Base-by-base conservation (phyloP, 192 early-diverging fungal genomes). In the Glomus cerebriforme region DNA sequence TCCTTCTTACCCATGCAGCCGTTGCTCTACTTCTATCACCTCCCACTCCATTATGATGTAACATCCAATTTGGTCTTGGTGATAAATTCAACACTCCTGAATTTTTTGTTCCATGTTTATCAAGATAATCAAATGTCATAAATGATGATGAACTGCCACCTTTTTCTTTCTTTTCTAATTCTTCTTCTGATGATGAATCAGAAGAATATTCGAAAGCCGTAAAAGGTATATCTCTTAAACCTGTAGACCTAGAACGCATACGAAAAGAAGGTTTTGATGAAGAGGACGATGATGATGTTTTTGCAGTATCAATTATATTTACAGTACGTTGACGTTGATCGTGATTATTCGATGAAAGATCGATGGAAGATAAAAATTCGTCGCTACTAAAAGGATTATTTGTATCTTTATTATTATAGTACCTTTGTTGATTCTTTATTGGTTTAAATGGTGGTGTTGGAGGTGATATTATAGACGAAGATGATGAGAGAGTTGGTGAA, bases 51-150 rank as follows among this genome's bases (percentile, higher is more conserved):
- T 62, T 75, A 37, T 75, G 54, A 24, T 75, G 59, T 49, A 60
- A 32, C 59, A 39, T 10, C 74, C 74, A 75, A 7, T 73, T 37
- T 24, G 43, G 15, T 75, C 74, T 59, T 27, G 34, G 7, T 7
- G 74, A 62, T n/a, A 75, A 37, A 37, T 75, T 75, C 13, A 75
- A 37, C 5, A 75, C 34, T 19, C 74, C 74, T 9, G 39, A 35
- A 10, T 59, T 75, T 60, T 75, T 63, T 24, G 34, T 49, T 1
- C 74, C 74, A 37, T 12, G 15, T 63, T 60, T 34, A 37, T 75
- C 74, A 24, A 62, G n/a, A 29, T 75, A 75, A 37, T 75, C 59
- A 31, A 75, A 75, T 37, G 74, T 26, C 74, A 75, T 63, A 13
- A 75, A 27, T 4, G 54, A 34, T 59, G 73, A 49, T 17, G 74